These are phyloP conservation scores for Beauveria varroae DNA, from an alignment of 2,329 filamentous ascomycete species.

Conservation along the genomic window DNA sequence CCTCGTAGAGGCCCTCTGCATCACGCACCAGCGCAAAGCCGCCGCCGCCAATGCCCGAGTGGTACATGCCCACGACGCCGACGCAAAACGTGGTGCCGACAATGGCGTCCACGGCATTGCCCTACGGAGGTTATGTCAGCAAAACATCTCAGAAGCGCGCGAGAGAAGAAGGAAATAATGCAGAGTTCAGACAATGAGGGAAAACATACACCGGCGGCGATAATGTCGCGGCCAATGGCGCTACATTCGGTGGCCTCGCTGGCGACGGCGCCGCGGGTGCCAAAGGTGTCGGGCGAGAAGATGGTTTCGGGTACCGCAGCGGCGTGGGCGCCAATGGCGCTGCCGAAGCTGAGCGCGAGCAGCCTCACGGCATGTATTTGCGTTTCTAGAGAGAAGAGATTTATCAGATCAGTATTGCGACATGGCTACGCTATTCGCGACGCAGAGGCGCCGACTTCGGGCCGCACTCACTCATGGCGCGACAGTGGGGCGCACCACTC, in stretches of 20 bases:
- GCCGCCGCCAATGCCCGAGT: slow-evolving; percentile 79
- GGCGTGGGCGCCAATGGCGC: background rate
- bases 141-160: background rate
- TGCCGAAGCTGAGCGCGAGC: background rate
- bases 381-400: background rate
- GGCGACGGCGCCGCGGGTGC: slow-evolving; percentile 55
- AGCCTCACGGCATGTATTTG: background rate
- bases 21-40: slow-evolving; percentile 81
- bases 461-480: too few species aligned
- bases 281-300: slow-evolving; percentile 15
- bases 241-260: slow-evolving; percentile 65
- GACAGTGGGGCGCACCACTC: too few species aligned
- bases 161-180: background rate
- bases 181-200: too few species aligned
- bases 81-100: slow-evolving; percentile 70
- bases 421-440: background rate
- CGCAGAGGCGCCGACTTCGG: background rate
- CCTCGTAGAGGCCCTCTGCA: slow-evolving; percentile 68
- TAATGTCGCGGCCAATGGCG: slow-evolving; percentile 56
- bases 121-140: slow-evolving; percentile 28
- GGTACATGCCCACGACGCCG: slow-evolving; percentile 69
- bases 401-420: background rate
- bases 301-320: slow-evolving; percentile 16
- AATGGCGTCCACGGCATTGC: slow-evolving; percentile 70
- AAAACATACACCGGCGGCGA: slow-evolving; percentile 41